A percentile compares a stretch with the other conserved stretches of the same genome.
Conservation (phyloP, 257 asterid genomes). For the Gardenia jasminoides region DNA sequence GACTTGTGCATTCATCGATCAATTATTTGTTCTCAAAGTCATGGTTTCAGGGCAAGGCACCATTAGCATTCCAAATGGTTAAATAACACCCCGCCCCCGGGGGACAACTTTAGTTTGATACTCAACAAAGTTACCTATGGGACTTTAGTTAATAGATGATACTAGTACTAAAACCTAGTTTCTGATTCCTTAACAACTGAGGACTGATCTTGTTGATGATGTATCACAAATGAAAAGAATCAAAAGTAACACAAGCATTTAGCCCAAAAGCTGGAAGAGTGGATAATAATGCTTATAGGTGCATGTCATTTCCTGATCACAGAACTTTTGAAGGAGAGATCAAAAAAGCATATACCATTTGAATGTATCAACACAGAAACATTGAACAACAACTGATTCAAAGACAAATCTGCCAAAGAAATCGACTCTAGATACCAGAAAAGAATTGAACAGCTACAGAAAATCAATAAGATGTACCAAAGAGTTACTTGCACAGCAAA, state of each 20-base stretch:
- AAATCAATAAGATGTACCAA: not conserved
- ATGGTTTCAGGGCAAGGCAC: not conserved
- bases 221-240: not conserved
- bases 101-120: not conserved
- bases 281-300: not conserved
- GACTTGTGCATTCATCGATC: not conserved
- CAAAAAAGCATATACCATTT: conserved; percentile 1
- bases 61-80: not conserved
- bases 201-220: not conserved
- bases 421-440: not conserved
- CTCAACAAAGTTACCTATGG: not conserved
- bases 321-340: too few relatives aligned
- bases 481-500: not conserved
- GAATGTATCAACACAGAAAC: not conserved
- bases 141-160: not conserved
- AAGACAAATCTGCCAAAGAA: not conserved
- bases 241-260: too few relatives aligned
- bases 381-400: not conserved
- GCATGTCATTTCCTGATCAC: not conserved
- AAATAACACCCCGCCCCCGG: not conserved
- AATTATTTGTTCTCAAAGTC: not conserved
- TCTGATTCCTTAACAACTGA: not conserved
- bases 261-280: too few relatives aligned
- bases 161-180: not conserved
- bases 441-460: not conserved